Base-by-base conservation (phyloP, 1,284 basidiomycete genomes). In the Trametes hirsuta region DNA sequence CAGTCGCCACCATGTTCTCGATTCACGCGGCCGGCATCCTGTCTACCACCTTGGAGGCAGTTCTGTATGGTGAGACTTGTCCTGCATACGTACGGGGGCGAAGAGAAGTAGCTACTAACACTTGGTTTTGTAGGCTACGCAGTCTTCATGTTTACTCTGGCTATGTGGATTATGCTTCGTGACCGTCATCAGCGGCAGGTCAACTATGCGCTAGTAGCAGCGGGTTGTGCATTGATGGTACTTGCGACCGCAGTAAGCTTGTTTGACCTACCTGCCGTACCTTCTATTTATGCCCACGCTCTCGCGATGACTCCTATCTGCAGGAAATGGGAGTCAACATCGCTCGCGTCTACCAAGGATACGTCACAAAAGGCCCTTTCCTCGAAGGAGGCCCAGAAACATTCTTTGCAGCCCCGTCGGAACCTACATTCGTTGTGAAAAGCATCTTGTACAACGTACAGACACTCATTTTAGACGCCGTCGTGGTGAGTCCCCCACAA, bases 381-480 rank as follows among this genome's bases (percentile, higher is more conserved):
- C 48, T 58, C 11, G 42, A 55, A 11, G 54, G 45, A 35, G 59
- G 65, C 21, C 61, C 64, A 37, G 53, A 63, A 25, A 52, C 45
- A 4, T 76, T 55, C 57, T 73, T 76, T 52, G 61, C 51, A 1
- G 53, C 70, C 44, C 59, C 69, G 25, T 63, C 74, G 1, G 61
- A 71, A 15, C 62, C 63, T 51, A 74, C 74, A 24, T 74, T 62
- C 45, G 56, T 62, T 39, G 48, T 47, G 42, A 73, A 73, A 64
- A 72, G 65, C 52, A 64, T 62, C 8, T 39, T 77, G 9, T 76
- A 72, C 46, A 66, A 68, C n/a, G 59, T 66, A 21, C 75, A 77
- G 47, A 75, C 74, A 1, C 64, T 76, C 10, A 62, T 76, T 24
- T 71, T 74, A 2, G 74, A 76, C 39, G 70, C 68, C 15, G 71